Conservation (phyloP, 2,329 filamentous ascomycete genomes). For the Curvularia sp. region DNA sequence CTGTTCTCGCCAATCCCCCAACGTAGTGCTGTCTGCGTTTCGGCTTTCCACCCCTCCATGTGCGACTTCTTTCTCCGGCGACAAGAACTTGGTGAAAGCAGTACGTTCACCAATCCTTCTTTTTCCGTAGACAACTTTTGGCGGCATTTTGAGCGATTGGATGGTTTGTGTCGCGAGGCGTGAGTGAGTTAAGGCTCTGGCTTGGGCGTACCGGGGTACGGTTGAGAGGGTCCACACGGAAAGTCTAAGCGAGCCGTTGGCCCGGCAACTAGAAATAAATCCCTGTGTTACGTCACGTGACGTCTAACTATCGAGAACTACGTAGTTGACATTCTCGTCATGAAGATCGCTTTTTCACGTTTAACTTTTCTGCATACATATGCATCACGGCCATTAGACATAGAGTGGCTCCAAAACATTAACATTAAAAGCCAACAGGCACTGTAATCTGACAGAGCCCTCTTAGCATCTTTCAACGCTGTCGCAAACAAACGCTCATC, state of each 20-base stretch:
- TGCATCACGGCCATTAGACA: neutral
- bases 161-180: constrained; percentile 5
- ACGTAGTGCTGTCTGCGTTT: constrained; percentile 8
- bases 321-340: neutral
- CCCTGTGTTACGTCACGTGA: neutral
- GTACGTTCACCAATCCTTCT: constrained; percentile 37
- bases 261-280: constrained; percentile 2
- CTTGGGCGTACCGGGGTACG: constrained; percentile 4
- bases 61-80: constrained; percentile 35
- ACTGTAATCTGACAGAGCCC: constrained; percentile 3
- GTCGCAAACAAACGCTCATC: constrained; percentile 10
- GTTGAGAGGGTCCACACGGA: constrained; percentile 14
- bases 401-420: constrained; percentile 5
- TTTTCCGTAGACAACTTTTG: constrained; percentile 37
- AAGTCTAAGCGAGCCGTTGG: constrained; percentile 20
- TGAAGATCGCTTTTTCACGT: neutral
- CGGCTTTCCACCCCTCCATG: neutral
- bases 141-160: constrained; percentile 28
- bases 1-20: constrained; percentile 14
- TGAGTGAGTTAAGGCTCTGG: constrained; percentile 9
- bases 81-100: constrained; percentile 38
- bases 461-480: constrained; percentile 6
- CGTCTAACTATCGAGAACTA: neutral
- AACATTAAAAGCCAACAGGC: constrained; percentile 17
- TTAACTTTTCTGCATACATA: neutral